Evolutionary conservation across 768 basidiomycete species (phyloP).

Genomic region (Lentinula guzmanii): DNA sequence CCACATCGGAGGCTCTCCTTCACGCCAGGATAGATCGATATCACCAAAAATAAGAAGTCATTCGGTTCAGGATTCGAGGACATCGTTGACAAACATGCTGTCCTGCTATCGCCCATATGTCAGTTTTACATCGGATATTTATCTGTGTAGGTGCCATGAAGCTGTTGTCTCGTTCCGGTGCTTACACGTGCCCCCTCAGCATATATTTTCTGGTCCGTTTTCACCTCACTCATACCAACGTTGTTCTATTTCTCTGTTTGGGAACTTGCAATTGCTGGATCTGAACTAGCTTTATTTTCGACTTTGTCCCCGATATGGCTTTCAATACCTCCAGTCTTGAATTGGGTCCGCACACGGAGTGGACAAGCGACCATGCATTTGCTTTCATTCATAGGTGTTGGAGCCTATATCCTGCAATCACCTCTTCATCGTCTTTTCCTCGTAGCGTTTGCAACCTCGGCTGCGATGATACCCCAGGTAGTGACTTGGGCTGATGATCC

Average conservation of each 20-base stretch:
- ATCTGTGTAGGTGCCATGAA: slow-evolving; percentile 47
- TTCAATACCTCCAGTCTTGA: slow-evolving; percentile 34
- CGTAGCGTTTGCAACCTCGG: slow-evolving; percentile 49
- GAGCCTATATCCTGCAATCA: slow-evolving; percentile 43
- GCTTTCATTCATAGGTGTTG: slow-evolving; percentile 46
- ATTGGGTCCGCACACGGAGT: slow-evolving; percentile 38
- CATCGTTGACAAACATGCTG: neutral
- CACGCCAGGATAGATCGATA: neutral
- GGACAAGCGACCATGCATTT: slow-evolving; percentile 45
- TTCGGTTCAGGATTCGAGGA: neutral
- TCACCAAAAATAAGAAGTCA: neutral
- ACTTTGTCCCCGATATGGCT: slow-evolving; percentile 68
- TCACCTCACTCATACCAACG: slow-evolving; percentile 72
- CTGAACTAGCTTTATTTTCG: slow-evolving; percentile 69
- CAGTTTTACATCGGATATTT: slow-evolving; percentile 38
- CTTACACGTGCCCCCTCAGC: slow-evolving; percentile 34
- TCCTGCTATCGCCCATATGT: slow-evolving; percentile 6
- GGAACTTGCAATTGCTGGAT: slow-evolving; percentile 81
- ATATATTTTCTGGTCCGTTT: slow-evolving; percentile 78
- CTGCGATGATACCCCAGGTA: slow-evolving; percentile 41
- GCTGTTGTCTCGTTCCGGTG: slow-evolving; percentile 1
- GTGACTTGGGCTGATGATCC: slow-evolving; percentile 46
- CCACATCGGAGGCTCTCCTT: slow-evolving; percentile 14
- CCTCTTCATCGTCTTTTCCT: slow-evolving; percentile 50
- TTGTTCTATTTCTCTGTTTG: slow-evolving; percentile 92